A percentile compares a stretch with the other conserved stretches of the same genome.
Evolutionary conservation across 2,329 filamentous ascomycete genomes (phyloP).

Genomic region (Fusarium sp.): DNA sequence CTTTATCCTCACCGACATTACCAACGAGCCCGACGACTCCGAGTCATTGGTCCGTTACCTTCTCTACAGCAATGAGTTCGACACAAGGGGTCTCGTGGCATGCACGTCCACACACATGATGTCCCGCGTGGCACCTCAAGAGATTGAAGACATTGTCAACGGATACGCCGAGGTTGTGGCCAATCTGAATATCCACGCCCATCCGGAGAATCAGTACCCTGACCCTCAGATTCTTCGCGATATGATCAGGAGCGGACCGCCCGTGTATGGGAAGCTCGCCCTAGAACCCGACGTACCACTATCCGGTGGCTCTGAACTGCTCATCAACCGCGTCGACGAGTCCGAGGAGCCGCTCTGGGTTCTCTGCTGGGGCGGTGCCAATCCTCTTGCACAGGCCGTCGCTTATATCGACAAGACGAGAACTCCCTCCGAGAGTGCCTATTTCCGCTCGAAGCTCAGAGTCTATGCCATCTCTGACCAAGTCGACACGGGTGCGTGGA

Average conservation of each 20-base stretch:
- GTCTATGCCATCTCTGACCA: constrained; percentile 3
- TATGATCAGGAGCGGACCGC: neutral
- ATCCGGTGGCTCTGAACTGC: neutral
- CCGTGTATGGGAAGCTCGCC: neutral
- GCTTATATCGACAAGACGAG: neutral
- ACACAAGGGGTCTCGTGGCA: neutral
- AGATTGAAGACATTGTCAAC: neutral
- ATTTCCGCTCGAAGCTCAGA: neutral
- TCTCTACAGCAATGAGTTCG: neutral
- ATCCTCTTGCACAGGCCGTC: neutral
- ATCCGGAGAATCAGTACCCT: neutral
- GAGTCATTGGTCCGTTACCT: neutral
- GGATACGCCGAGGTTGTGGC: neutral
- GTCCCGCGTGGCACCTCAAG: neutral
- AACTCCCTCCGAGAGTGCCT: neutral
- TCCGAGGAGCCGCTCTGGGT: neutral
- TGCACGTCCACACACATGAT: neutral
- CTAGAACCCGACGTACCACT: neutral
- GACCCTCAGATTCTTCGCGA: neutral
- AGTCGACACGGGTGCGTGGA: neutral
- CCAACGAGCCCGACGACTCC: neutral
- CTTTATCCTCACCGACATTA: constrained; percentile 3
- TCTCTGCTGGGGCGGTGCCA: constrained; percentile 1
- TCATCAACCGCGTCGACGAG: neutral
- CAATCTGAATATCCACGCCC: neutral